Conservation (phyloP, 768 basidiomycete species). For the Collybiopsis luxurians region DNA sequence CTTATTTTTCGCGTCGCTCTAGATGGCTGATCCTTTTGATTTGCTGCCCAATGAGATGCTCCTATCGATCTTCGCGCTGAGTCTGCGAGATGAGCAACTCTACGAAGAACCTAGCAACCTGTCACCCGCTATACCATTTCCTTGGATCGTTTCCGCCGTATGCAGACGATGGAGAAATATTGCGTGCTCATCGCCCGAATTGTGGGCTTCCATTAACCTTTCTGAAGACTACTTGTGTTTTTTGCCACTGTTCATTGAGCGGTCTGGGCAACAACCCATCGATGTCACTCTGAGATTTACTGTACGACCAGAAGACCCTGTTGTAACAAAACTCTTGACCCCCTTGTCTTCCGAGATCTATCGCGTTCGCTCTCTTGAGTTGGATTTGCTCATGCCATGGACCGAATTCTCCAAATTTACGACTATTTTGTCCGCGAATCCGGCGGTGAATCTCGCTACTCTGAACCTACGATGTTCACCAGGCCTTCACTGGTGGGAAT, state of each 20-base stretch:
- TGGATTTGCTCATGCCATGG: not conserved
- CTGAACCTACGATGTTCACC: not conserved
- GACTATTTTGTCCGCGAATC: not conserved
- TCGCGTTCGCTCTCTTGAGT: not conserved
- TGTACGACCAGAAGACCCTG: not conserved
- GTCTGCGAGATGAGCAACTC: not conserved
- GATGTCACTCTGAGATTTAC: slow-evolving; percentile 16
- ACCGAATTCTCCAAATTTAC: not conserved
- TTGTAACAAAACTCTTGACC: not conserved
- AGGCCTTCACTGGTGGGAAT: not conserved
- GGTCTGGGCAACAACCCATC: slow-evolving; percentile 21
- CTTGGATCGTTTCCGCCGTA: slow-evolving; percentile 20
- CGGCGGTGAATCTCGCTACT: not conserved
- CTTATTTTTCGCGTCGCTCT: not conserved
- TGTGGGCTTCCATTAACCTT: slow-evolving; percentile 27
- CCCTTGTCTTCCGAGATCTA: not conserved
- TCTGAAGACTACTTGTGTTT: slow-evolving; percentile 9
- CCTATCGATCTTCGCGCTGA: slow-evolving; percentile 8
- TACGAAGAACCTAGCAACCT: not conserved
- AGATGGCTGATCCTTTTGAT: not conserved
- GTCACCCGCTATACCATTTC: slow-evolving; percentile 1
- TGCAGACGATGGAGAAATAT: slow-evolving; percentile 26
- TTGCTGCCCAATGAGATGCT: slow-evolving; percentile 14
- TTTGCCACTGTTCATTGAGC: slow-evolving; percentile 21
- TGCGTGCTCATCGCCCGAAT: slow-evolving; percentile 19